Evolutionary conservation across 257 asterid species (phyloP).

Genomic region (Capsicum pubescens): DNA sequence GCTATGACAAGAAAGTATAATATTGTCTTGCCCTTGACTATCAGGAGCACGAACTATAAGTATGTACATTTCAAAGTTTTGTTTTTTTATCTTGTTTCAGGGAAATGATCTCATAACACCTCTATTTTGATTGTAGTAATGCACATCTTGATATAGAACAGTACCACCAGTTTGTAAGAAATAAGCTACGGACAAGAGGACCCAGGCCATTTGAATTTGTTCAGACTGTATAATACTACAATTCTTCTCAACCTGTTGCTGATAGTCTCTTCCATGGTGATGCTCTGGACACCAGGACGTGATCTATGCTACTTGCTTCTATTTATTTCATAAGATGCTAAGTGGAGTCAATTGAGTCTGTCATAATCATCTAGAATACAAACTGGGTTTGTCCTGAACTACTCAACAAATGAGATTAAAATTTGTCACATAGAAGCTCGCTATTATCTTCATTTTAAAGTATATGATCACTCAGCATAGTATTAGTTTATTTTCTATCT

Average conservation of each 20-base stretch:
- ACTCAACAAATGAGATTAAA: neutral
- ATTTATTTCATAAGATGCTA: neutral
- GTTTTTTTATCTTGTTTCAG: constrained; percentile 22
- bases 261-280: constrained; percentile 35
- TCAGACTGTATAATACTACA: constrained; percentile 67
- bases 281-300: neutral
- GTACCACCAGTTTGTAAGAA: constrained; percentile 55
- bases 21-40: constrained; percentile 67
- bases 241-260: constrained; percentile 49
- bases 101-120: constrained; percentile 27
- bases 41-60: constrained; percentile 62
- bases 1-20: constrained; percentile 82
- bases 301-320: neutral
- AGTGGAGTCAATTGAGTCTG: neutral
- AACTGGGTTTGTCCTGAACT: neutral
- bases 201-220: constrained; percentile 74
- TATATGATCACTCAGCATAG: neutral
- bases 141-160: constrained; percentile 56
- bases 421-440: neutral
- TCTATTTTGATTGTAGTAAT: constrained; percentile 50
- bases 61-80: constrained; percentile 34
- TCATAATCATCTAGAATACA: neutral
- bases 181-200: constrained; percentile 69
- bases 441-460: neutral
- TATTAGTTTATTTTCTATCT: neutral